Evolutionary conservation across 495 filamentous ascomycete genomes (phyloP), one percentile per base, ranked within the genome.

Genomic region (Cladorrhinum samala): DNA sequence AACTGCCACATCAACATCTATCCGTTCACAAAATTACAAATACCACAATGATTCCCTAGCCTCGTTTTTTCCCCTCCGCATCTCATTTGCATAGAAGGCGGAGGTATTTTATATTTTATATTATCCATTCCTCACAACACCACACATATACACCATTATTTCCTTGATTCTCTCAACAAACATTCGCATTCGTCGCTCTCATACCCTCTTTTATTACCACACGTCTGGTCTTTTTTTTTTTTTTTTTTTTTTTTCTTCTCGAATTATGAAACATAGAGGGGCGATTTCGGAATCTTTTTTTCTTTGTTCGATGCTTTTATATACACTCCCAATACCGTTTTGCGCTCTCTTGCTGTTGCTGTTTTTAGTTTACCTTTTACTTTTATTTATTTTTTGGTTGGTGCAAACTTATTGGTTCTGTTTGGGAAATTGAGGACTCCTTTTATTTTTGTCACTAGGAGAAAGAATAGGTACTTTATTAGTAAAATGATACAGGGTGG

Each of bases 161-260:
- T 45, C 42, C 7, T 45, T 24, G 17, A 0, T 2, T 45, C 20
- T 45, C 14, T 44, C 16, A 3, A 20, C 18, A n/a, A 45, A 14
- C 42, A 45, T 23, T 33, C 27, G 23, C 42, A 23, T 45, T 19
- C 18, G 13, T 13, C 23, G 19, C 9, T n/a, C 42, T 45, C 42
- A 45, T 45, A 45, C 50, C 13, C 50, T 48, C 1, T 11, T 49
- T 25, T 41, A 36, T 24, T 43, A 13, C 33, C 14, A 8, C 37
- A n/a, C n/a, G n/a, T n/a, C n/a, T n/a, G n/a, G 53, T 50, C 51
- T 58, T 58, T 41, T 30, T 40, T 23, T 36, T 24, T 24, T 44
- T 14, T 18, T 42, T 14, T 21, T 45, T 23, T 50, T 33, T 49
- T 18, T 20, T 19, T 39, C 9, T 39, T 25, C 36, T 50, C 9